Base-by-base conservation (phyloP, 345 rosid species). In the Toxicodendron radicans region DNA sequence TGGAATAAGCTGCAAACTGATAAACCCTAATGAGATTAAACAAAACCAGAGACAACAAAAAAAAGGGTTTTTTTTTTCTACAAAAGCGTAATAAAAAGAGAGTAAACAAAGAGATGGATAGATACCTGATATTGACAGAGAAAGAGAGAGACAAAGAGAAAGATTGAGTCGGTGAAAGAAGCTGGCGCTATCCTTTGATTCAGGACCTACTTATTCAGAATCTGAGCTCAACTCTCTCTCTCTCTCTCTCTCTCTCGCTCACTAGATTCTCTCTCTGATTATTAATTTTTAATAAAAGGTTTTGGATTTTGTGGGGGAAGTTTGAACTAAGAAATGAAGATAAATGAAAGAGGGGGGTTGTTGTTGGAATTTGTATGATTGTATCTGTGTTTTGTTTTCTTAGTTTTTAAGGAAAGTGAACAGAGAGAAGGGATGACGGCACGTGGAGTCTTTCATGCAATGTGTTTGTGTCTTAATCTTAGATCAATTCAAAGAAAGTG, bases 371-470 rank as follows among this genome's bases (percentile, higher is more conserved):
- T 58, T 43, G 11, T 46, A n/a, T 11, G n/a, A n/a, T 45, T 56
- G 43, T 10, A 27, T 27, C 2, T 68, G 16, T 1, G 8, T 23
- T 12, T 20, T 23, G 7, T 27, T 63, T 78, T 43, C 78, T 76
- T 75, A 66, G 23, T 35, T 6, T 27, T 4, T 59, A 53, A 79
- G 78, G 71, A 48, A 75, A 32, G 30, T 10, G 9, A 21, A 7
- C 10, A 10, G 7, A 57, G 43, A 43, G 13, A 17, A 27, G 32
- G 74, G 78, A 77, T 1, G 46, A 64, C 33, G 84, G 72, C 86
- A 83, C 86, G 85, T 79, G 85, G 74, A 67, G 33, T 8, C 49
- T 30, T 77, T 67, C 82, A 85, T 77, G 84, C 83, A 4, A 16
- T 21, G 13, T 7, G 49, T 33, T 41, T 7, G 38, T 14, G 24